phyloP scores from a whole-genome alignment of 1,284 basidiomycete genomes.

The Trichosporon coremiiforme region DNA sequence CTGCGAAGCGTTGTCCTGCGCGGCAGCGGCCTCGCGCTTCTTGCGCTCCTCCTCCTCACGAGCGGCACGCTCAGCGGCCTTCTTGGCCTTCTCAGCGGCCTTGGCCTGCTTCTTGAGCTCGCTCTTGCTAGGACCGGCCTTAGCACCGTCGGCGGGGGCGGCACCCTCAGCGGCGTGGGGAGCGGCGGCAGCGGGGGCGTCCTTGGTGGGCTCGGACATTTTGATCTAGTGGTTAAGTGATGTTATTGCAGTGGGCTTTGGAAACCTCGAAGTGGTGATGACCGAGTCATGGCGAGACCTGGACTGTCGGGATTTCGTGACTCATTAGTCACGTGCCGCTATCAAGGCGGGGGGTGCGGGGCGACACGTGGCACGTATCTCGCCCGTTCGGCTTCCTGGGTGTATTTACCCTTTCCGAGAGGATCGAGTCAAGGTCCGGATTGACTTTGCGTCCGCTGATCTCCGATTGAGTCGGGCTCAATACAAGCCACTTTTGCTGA shows the following conservation, averaged over 20 bases:
- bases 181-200: constrained; percentile 22
- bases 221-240: not conserved
- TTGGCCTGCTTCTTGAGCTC: constrained; percentile 93
- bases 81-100: constrained; percentile 88
- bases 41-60: constrained; percentile 75
- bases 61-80: constrained; percentile 79
- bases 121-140: constrained; percentile 70
- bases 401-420: not conserved
- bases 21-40: constrained; percentile 73
- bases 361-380: constrained; percentile 8
- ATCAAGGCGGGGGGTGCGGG: not conserved
- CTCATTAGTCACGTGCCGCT: constrained; percentile 10
- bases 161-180: constrained; percentile 26
- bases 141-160: constrained; percentile 29
- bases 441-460: constrained; percentile 18
- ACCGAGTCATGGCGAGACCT: not conserved
- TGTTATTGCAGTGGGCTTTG: constrained; percentile 3
- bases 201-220: constrained; percentile 37
- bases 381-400: not conserved
- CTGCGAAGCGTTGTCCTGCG: constrained; percentile 76
- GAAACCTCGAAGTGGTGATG: constrained; percentile 5
- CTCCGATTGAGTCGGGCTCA: constrained; percentile 9
- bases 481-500: constrained; percentile 13
- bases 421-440: constrained; percentile 4
- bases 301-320: constrained; percentile 1